These are phyloP conservation scores for Talaromyces ruber DNA, from an alignment of 495 filamentous ascomycete species.

Conservation along the genomic window DNA sequence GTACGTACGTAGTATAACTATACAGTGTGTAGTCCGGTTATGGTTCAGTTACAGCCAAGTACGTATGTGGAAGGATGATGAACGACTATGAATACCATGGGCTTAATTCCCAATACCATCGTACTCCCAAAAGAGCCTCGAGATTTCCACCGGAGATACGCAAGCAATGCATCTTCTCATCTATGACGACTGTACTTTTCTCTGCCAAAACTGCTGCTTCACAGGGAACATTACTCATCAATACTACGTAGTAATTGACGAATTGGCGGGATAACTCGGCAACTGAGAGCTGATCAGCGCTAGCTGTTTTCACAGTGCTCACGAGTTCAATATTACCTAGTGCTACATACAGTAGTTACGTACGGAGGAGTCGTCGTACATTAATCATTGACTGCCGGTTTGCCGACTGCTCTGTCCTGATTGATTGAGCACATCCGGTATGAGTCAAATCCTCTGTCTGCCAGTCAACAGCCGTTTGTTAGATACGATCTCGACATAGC, in stretches of 20 bases:
- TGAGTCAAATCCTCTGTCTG: no score
- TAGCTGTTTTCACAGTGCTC: neutral
- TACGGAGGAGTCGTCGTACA: no score
- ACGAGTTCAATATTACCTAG: neutral
- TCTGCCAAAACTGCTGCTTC: neutral
- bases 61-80: neutral
- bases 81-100: neutral
- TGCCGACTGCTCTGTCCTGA: neutral
- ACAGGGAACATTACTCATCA: neutral
- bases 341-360: no score
- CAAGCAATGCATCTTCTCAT: neutral
- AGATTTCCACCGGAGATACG: neutral
- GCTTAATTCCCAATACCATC: neutral
- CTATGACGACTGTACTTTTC: neutral
- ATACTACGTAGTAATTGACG: neutral
- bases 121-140: neutral
- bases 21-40: no score
- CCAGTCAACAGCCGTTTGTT: no score
- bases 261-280: neutral
- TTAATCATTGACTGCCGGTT: neutral
- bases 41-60: neutral
- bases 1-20: neutral
- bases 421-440: neutral
- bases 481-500: neutral
- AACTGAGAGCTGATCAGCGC: neutral